Evolutionary conservation across 805 yeast genomes (phyloP).

Genomic region (Tetrapisispora phaffii): DNA sequence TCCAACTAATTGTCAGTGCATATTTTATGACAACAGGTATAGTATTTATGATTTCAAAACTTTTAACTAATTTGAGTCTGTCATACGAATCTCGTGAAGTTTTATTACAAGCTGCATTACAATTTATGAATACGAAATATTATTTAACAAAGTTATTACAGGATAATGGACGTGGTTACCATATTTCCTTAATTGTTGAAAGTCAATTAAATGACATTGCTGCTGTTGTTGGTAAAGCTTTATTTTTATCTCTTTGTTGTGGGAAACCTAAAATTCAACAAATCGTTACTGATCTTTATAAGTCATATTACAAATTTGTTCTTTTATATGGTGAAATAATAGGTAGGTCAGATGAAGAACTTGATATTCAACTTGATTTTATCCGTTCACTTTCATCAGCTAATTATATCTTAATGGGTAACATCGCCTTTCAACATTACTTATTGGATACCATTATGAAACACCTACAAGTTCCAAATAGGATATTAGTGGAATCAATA

Average conservation of each 20-base stretch:
- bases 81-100: conserved; percentile 26
- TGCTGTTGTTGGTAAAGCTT: conserved; percentile 37
- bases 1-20: conserved; percentile 4
- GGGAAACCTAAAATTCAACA: conserved; percentile 9
- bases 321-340: conserved; percentile 17
- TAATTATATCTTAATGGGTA: conserved; percentile 46
- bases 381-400: conserved; percentile 40
- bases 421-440: conserved; percentile 64
- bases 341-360: conserved; percentile 8
- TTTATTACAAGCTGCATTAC: conserved; percentile 30
- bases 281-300: conserved; percentile 6
- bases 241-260: conserved; percentile 42
- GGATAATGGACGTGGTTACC: conserved; percentile 15
- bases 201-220: conserved; percentile 26
- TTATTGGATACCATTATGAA: conserved; percentile 36
- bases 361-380: conserved; percentile 26
- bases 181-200: conserved; percentile 16
- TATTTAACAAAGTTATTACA: conserved; percentile 20
- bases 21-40: conserved; percentile 21
- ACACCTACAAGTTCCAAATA: conserved; percentile 17
- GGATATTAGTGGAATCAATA: conserved; percentile 25
- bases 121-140: conserved; percentile 30
- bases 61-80: conserved; percentile 21
- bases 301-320: not conserved
- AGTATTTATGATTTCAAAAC: conserved; percentile 28